A percentile compares a stretch with the other conserved stretches of the same genome.
phyloP scores from a whole-genome alignment of 306 rosid genomes.

The Quercus agrifolia region DNA sequence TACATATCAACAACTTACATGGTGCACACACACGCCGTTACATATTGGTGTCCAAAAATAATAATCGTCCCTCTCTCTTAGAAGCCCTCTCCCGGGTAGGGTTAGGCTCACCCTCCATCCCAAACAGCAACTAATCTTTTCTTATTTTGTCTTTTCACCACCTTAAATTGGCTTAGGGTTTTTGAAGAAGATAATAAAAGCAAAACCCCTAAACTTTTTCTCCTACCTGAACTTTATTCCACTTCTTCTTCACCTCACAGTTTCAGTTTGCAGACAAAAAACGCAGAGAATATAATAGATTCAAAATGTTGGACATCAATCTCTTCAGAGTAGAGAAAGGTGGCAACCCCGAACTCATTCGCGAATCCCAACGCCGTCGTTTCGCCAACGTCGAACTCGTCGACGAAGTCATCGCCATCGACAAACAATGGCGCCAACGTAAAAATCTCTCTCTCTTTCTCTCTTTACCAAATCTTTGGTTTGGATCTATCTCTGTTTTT shows the following conservation, averaged over 20 bases:
- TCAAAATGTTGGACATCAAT: conserved; percentile 76
- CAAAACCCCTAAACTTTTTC: background rate
- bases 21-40: too few species aligned
- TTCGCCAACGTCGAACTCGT: conserved; percentile 67
- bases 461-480: background rate
- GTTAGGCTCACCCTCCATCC: background rate
- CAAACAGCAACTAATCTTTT: background rate
- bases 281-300: background rate
- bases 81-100: background rate
- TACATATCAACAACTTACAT: too few species aligned
- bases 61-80: too few species aligned
- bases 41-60: too few species aligned
- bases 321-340: conserved; percentile 89
- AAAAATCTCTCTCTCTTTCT: conserved; percentile 9
- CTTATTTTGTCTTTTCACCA: background rate
- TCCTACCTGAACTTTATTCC: background rate
- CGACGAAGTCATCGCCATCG: conserved; percentile 79
- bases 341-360: conserved; percentile 71
- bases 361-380: conserved; percentile 97
- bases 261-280: background rate
- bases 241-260: background rate
- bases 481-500: background rate
- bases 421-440: conserved; percentile 93
- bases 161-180: background rate
- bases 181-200: background rate